Evolutionary conservation across 1,139 yeast genomes (phyloP), one percentile per base, ranked within the genome.

Genomic region (Zhuliangozyma parablackwelliae): DNA sequence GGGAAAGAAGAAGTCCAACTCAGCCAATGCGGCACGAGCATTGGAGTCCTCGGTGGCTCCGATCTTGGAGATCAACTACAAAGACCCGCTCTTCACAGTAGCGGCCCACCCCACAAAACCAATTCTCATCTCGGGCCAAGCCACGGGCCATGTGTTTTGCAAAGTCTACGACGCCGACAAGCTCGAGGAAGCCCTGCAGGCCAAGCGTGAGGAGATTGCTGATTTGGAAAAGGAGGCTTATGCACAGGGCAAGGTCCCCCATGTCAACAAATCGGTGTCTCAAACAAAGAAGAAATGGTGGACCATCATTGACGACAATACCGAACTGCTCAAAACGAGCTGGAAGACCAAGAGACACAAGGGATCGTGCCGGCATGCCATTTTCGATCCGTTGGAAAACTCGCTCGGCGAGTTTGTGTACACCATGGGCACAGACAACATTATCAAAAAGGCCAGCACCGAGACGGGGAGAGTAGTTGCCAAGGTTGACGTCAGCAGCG

Each of bases 271-370:
- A 39, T 63, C 69, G 2, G 63, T 67, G 0, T 63, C 72, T 3
- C 69, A 61, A 35, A 63, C 63, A 51, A 60, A 63, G 38, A 58
- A 59, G 32, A 69, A 69, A 42, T 65, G 77, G 65, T 79, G 84
- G 83, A 59, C 63, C 3, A 65, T 70, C 3, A 61, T 65, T 2
- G 54, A 57, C 5, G 75, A 72, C 45, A 56, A 54, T 25, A 57
- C 60, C 2, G 61, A 54, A 1, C 54, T 57, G 3, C 55, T 77
- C 3, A 28, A 28, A 10, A 53, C 67, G n/a, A 45, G 69, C 29
- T 92, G 97, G 97, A 76, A 82, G 41, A 89, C 97, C 0, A 86
- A 79, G 52, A 74, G 97, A 53, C 97, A 92, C 56, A 88, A 88
- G 58, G 92, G 90, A 1, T 84, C 96, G 42, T 87, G 95, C 45